Evolutionary conservation across 208 protist genomes (phyloP).

Genomic region (Leishmania martiniquensis): DNA sequence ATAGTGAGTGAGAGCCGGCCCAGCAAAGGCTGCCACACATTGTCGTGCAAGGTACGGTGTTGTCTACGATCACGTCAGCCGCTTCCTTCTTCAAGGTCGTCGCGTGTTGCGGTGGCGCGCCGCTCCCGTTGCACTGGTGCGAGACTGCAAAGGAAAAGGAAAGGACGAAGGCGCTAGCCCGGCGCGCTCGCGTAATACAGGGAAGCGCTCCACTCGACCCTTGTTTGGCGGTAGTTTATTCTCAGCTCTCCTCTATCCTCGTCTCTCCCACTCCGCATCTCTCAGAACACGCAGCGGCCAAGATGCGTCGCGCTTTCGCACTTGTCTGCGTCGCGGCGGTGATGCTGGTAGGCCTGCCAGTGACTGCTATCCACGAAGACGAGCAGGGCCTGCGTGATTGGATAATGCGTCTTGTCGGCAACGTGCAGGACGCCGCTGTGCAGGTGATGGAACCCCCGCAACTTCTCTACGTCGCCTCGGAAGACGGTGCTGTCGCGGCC

Average conservation of each 20-base stretch:
- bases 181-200: neutral
- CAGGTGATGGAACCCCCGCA: slow-evolving; percentile 36
- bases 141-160: neutral
- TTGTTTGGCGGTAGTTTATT: neutral
- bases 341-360: slow-evolving; percentile 14
- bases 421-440: slow-evolving; percentile 67
- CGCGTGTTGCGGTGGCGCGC: neutral
- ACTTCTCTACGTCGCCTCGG: slow-evolving; percentile 54
- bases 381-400: slow-evolving; percentile 87
- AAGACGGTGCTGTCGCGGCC: slow-evolving; percentile 75
- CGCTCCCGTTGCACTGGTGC: neutral
- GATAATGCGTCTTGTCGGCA: slow-evolving; percentile 72
- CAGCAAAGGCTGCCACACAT: too few relatives aligned
- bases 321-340: neutral
- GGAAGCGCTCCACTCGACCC: neutral
- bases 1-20: neutral
- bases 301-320: slow-evolving; percentile 1
- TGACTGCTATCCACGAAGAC: slow-evolving; percentile 82
- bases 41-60: neutral
- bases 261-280: too few relatives aligned
- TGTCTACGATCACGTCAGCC: neutral
- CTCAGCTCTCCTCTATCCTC: too few relatives aligned
- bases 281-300: neutral
- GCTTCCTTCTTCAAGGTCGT: neutral
- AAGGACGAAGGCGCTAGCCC: neutral